Conservation (phyloP, 2,329 filamentous ascomycete genomes). For the Paraphaeosphaeria sporulosa region DNA sequence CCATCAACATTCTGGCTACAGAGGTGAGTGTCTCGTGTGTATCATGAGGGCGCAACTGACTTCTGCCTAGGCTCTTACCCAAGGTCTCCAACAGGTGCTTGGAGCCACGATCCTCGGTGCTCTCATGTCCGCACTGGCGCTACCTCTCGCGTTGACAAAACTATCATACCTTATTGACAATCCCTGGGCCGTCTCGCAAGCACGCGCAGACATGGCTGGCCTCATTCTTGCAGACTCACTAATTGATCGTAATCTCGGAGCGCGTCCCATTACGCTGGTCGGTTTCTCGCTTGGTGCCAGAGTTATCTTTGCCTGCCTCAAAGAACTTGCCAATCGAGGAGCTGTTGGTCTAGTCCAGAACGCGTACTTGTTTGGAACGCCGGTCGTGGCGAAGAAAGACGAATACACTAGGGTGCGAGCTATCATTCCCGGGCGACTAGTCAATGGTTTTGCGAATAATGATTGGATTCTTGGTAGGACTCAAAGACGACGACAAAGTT, state of each 20-base stretch:
- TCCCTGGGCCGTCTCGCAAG: slow-evolving; percentile 95
- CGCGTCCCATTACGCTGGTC: slow-evolving; percentile 88
- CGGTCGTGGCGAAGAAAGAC: slow-evolving; percentile 88
- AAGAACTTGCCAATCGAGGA: slow-evolving; percentile 83
- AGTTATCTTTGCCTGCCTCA: slow-evolving; percentile 90
- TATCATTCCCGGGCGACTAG: slow-evolving; percentile 90
- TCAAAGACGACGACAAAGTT: neutral
- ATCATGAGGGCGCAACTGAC: slow-evolving; percentile 37
- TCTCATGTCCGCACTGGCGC: slow-evolving; percentile 89
- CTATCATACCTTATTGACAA: slow-evolving; percentile 97
- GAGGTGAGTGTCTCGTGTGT: slow-evolving; percentile 68
- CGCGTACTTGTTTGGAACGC: slow-evolving; percentile 92
- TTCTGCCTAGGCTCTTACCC: slow-evolving; percentile 80
- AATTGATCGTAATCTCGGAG: slow-evolving; percentile 88
- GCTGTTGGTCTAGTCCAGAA: slow-evolving; percentile 91
- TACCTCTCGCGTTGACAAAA: slow-evolving; percentile 93
- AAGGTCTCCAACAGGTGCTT: slow-evolving; percentile 93
- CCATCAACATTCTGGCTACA: slow-evolving; percentile 96
- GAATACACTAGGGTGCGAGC: slow-evolving; percentile 82
- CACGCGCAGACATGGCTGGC: slow-evolving; percentile 85
- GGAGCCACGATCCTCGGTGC: slow-evolving; percentile 87
- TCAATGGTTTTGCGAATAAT: slow-evolving; percentile 92
- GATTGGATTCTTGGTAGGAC: slow-evolving; percentile 87
- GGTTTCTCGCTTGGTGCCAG: slow-evolving; percentile 93
- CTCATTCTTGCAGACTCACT: slow-evolving; percentile 94